Percentiles rank a stretch among this genome's conserved stretches.
Evolutionary conservation across 208 protist genomes (phyloP).

Genomic region (Herpetomonas tarakana): DNA sequence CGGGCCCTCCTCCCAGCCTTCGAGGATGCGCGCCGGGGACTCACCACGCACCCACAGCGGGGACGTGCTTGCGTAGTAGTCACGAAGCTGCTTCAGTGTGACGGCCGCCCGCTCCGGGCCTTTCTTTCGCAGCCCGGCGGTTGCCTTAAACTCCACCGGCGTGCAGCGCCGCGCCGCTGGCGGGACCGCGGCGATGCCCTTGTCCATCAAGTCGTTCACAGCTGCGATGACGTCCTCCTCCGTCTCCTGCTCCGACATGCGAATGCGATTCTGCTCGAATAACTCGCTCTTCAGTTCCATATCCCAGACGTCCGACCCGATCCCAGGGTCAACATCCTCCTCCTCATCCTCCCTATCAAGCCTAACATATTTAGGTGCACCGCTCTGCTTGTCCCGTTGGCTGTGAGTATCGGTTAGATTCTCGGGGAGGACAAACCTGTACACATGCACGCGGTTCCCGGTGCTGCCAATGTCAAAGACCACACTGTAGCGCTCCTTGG

Average conservation of each 20-base stretch:
- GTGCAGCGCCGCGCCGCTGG: slow-evolving; percentile 35
- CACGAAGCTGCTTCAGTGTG: slow-evolving; percentile 33
- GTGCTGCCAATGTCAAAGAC: slow-evolving; percentile 90
- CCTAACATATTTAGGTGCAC: no score
- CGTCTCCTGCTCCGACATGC: slow-evolving; percentile 32
- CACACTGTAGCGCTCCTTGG: slow-evolving; percentile 48
- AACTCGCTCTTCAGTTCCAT: slow-evolving; percentile 48
- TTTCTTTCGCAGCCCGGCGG: slow-evolving; percentile 60
- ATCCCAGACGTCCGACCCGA: slow-evolving; percentile 8
- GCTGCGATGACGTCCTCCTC: slow-evolving; percentile 25
- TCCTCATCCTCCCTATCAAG: no score
- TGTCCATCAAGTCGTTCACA: slow-evolving; percentile 31
- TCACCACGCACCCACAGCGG: slow-evolving; percentile 48
- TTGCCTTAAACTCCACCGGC: slow-evolving; percentile 67
- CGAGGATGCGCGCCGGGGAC: slow-evolving; percentile 65
- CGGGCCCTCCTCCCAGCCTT: slow-evolving; percentile 75
- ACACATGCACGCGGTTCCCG: slow-evolving; percentile 83
- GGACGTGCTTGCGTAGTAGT: slow-evolving; percentile 14
- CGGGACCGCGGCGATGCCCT: slow-evolving; percentile 36
- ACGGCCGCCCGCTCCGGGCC: slow-evolving; percentile 24
- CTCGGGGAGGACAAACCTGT: slow-evolving; percentile 43
- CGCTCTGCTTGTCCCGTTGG: background rate
- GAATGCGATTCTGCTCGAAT: slow-evolving; percentile 44
- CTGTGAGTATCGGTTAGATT: background rate
- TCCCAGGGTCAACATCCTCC: no score